phyloP scores from a whole-genome alignment of 2,329 filamentous ascomycete species.

The Epichloe hybrida region DNA sequence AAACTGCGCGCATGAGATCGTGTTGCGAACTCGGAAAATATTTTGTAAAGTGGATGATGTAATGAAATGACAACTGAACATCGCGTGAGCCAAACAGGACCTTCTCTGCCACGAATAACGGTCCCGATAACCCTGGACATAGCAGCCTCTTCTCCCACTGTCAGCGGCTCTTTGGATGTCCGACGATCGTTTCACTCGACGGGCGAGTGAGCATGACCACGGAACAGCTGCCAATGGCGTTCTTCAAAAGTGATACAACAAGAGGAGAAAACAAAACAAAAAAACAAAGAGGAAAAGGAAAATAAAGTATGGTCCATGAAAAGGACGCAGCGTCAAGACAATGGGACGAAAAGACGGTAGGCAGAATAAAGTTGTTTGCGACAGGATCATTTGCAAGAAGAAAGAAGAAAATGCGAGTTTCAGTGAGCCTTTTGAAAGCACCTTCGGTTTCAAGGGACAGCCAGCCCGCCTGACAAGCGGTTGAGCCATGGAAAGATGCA shows the following conservation, averaged over 20 bases:
- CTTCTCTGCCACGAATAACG: not conserved
- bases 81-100: not conserved
- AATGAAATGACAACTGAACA: not conserved
- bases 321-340: not conserved
- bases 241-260: not conserved
- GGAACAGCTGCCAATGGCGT: not conserved
- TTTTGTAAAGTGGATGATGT: not conserved
- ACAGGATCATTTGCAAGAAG: not conserved
- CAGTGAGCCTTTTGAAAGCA: not conserved
- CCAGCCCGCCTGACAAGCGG: no score
- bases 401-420: conserved; percentile 5
- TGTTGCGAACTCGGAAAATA: no score
- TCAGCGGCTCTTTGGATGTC: not conserved
- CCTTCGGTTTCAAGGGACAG: not conserved
- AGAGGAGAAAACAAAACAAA: not conserved
- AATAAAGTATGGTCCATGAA: not conserved
- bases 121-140: not conserved
- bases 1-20: not conserved
- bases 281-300: not conserved
- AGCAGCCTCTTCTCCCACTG: not conserved
- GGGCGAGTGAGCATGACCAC: not conserved
- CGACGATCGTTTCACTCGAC: not conserved
- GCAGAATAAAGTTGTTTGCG: conserved; percentile 7
- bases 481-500: no score
- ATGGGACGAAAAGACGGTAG: conserved; percentile 4